Evolutionary conservation across 495 filamentous ascomycete genomes (phyloP).

Genomic region (Neurospora tetrasperma): DNA sequence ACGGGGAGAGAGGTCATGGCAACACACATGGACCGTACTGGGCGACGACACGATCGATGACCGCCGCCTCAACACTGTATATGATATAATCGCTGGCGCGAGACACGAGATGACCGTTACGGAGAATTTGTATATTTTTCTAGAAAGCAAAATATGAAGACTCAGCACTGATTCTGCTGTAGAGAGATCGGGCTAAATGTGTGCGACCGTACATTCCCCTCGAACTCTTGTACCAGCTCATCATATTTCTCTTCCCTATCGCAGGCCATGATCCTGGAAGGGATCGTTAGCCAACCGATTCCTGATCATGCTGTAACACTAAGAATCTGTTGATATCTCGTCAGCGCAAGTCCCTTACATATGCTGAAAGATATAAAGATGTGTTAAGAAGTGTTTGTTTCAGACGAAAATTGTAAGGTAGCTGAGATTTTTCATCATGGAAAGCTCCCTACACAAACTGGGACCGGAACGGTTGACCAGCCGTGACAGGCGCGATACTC

Average conservation of each 20-base stretch:
- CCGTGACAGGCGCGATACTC: slow-evolving; percentile 58
- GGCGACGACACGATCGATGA: slow-evolving; percentile 74
- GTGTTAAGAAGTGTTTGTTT: slow-evolving; percentile 25
- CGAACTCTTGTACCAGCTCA: slow-evolving; percentile 64
- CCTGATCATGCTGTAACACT: slow-evolving; percentile 4
- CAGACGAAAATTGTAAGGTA: slow-evolving; percentile 92
- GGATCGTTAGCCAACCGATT: slow-evolving; percentile 4
- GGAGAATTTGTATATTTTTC: slow-evolving; percentile 66
- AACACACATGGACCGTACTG: slow-evolving; percentile 83
- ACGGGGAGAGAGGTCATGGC: slow-evolving; percentile 4
- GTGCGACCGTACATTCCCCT: slow-evolving; percentile 48
- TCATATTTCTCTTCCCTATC: slow-evolving; percentile 80
- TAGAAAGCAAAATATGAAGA: slow-evolving; percentile 30
- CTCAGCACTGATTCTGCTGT: slow-evolving; percentile 44
- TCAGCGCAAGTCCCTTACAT: slow-evolving; percentile 12
- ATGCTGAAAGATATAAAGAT: slow-evolving; percentile 5
- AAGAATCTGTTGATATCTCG: slow-evolving; percentile 4
- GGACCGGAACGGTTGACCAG: slow-evolving; percentile 32
- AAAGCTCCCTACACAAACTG: slow-evolving; percentile 32
- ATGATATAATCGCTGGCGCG: slow-evolving; percentile 93
- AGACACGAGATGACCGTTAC: slow-evolving; percentile 91
- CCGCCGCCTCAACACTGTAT: slow-evolving; percentile 92
- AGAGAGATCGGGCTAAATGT: slow-evolving; percentile 19
- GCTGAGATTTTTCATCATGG: slow-evolving; percentile 97
- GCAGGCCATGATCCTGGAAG: slow-evolving; percentile 79